Conservation (phyloP, 163 green algal species). For the Volvox carteri region DNA sequence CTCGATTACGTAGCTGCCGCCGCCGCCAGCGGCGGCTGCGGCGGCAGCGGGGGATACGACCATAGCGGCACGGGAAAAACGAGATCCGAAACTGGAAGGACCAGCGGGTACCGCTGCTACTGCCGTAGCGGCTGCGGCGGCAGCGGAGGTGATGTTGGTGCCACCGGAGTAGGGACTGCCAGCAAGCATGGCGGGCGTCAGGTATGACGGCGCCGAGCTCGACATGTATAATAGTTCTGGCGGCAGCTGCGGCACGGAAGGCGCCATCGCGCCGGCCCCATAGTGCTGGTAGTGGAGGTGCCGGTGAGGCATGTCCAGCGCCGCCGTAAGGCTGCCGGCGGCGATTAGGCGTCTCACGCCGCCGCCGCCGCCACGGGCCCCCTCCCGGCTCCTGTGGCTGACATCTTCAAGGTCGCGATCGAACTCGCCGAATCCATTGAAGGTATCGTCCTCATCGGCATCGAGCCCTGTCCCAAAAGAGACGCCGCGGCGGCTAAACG, state of each 20-base stretch:
- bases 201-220: neutral
- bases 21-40: neutral
- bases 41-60: neutral
- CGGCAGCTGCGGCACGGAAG: neutral
- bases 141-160: neutral
- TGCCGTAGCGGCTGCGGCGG: too few relatives aligned
- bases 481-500: constrained; percentile 32
- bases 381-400: neutral
- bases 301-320: neutral
- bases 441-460: neutral
- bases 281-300: too few relatives aligned
- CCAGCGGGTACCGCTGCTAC: too few relatives aligned
- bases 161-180: neutral
- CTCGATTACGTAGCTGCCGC: neutral
- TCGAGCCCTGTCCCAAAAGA: neutral
- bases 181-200: neutral
- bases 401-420: neutral
- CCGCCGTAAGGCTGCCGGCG: neutral
- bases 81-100: neutral
- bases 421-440: neutral
- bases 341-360: neutral
- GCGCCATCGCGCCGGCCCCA: neutral
- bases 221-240: neutral
- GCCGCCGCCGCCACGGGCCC: neutral
- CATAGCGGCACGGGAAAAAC: neutral